Conservation (phyloP, 1,284 basidiomycete genomes). For the Cryptococcus sp. region DNA sequence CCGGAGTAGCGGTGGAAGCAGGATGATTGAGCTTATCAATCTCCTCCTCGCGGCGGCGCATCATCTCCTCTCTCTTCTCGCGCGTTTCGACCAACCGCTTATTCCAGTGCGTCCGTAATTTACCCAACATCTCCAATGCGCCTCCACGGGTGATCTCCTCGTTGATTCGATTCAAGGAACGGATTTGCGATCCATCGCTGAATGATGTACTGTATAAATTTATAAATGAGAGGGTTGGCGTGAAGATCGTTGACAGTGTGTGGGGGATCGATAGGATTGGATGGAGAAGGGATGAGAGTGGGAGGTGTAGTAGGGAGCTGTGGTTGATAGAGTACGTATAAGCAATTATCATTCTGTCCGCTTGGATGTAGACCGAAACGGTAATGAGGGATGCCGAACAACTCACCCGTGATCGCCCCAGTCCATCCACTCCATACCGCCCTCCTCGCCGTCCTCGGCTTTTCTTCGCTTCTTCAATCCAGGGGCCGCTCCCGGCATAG, state of each 20-base stretch:
- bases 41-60: constrained; percentile 16
- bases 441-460: constrained; percentile 16
- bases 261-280: constrained; percentile 39
- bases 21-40: constrained; percentile 9
- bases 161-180: constrained; percentile 19
- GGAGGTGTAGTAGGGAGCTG: constrained; percentile 42
- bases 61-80: constrained; percentile 26
- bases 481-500: constrained; percentile 1
- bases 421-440: constrained; percentile 32
- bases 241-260: constrained; percentile 34
- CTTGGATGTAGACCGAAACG: too few relatives aligned
- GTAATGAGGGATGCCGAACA: background rate
- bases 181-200: constrained; percentile 37
- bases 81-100: constrained; percentile 24
- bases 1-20: too few relatives aligned
- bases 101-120: constrained; percentile 24
- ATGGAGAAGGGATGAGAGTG: constrained; percentile 36
- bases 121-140: constrained; percentile 29
- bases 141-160: constrained; percentile 27
- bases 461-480: constrained; percentile 15
- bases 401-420: constrained; percentile 50
- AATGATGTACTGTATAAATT: constrained; percentile 29
- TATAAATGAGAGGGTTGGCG: constrained; percentile 35
- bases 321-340: background rate
- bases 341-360: too few relatives aligned